Conservation (phyloP, 306 rosid species). For the Canavalia ensiformis region DNA sequence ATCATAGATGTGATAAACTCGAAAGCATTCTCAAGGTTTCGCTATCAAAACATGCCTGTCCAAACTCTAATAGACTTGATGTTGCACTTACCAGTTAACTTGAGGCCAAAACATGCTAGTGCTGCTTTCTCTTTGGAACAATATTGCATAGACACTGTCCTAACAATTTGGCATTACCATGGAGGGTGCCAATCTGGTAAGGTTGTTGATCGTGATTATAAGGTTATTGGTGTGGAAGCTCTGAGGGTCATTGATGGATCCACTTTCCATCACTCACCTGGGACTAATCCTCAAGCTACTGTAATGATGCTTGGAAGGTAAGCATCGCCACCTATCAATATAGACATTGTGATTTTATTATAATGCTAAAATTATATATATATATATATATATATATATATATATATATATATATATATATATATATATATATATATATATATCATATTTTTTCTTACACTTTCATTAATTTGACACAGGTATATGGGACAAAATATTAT, state of each 20-base stretch:
- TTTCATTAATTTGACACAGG: slow-evolving; percentile 47
- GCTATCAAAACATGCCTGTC: slow-evolving; percentile 48
- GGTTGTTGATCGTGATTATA: slow-evolving; percentile 71
- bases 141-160: slow-evolving; percentile 76
- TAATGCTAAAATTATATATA: neutral
- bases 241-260: slow-evolving; percentile 84
- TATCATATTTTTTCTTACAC: neutral
- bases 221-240: slow-evolving; percentile 70
- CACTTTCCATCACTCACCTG: slow-evolving; percentile 70
- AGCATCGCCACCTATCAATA: neutral
- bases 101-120: slow-evolving; percentile 62
- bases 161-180: slow-evolving; percentile 87
- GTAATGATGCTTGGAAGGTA: slow-evolving; percentile 93
- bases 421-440: too few relatives aligned
- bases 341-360: neutral
- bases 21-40: slow-evolving; percentile 65
- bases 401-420: too few relatives aligned
- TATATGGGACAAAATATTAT: slow-evolving; percentile 75
- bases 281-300: slow-evolving; percentile 87
- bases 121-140: slow-evolving; percentile 67
- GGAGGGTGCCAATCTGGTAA: slow-evolving; percentile 78
- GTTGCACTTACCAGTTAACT: slow-evolving; percentile 60
- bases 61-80: slow-evolving; percentile 56
- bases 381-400: too few relatives aligned
- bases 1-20: slow-evolving; percentile 69